Base-by-base conservation (phyloP, 208 protist species). In the Acanthamoeba lenticulata region DNA sequence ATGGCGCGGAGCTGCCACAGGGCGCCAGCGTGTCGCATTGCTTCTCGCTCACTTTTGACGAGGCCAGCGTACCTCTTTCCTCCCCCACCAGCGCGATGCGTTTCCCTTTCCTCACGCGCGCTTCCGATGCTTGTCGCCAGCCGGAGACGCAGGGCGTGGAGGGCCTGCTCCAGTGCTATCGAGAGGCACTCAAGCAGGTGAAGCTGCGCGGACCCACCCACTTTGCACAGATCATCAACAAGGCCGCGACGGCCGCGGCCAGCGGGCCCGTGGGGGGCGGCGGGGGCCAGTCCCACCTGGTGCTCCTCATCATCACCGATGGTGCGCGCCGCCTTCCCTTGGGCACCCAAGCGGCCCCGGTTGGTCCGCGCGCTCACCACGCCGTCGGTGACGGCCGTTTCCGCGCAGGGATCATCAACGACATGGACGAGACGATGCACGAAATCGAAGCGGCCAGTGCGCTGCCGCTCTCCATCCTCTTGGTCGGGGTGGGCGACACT, bases 171-270 rank as follows among this genome's bases (percentile, higher is more conserved):
- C 92, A 97, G 74, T 94, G 94, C 42, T 98, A 98, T 85, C 83
- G 94, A 2, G 24, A 29, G 21, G 47, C 96, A 24, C 45, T 97
- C 34, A 96, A 96, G 60, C 29, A 44, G 65, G 79, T 97, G 29
- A 94, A 77, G 47, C 95, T 97, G 40, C 95, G 93, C 93, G 97
- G 97, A 1, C 97, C 97, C 40, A 98, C 97, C 11, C 97, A 98
- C 93, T 98, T 98, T 92, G 85, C 97, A 1, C 94, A 69, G 67
- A 45, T 92, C 55, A 90, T 65, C 19, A 34, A 65, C 6, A 92
- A 40, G 32, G 57, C 57, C 13, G 49, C 74, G 9, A 85, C 57
- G n/a, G 77, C 44, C 32, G 72, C 90, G 45, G 83, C 81, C 17
- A 86, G 57, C 29, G 77, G 77, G 11, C 45, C 77, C 29, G n/a